Evolutionary conservation across 148 eudicot genomes (phyloP).

Genomic region (Rhododendron ovatum): DNA sequence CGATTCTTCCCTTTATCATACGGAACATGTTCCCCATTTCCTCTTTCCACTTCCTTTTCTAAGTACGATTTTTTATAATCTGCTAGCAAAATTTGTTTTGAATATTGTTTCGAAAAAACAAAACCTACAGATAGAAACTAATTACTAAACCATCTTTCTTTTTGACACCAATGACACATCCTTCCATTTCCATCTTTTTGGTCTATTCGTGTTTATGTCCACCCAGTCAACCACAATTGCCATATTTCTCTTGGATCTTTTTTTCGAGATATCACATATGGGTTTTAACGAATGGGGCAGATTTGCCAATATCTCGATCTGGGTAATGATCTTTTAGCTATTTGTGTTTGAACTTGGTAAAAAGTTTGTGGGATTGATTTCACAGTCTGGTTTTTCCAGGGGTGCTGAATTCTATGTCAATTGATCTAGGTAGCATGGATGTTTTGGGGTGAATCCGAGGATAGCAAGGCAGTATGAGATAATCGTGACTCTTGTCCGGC

Average conservation of each 20-base stretch:
- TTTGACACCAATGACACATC: neutral
- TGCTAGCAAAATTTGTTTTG: neutral
- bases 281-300: slow-evolving; percentile 12
- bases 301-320: slow-evolving; percentile 13
- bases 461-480: neutral
- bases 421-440: slow-evolving; percentile 30
- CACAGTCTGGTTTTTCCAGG: slow-evolving; percentile 7
- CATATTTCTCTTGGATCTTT: slow-evolving; percentile 18
- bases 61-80: neutral
- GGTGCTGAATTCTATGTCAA: slow-evolving; percentile 12
- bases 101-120: neutral
- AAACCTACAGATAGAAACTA: neutral
- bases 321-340: slow-evolving; percentile 3
- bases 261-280: slow-evolving; percentile 9
- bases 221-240: slow-evolving; percentile 14
- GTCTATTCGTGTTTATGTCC: neutral
- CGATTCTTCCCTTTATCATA: slow-evolving; percentile 8
- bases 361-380: slow-evolving; percentile 4
- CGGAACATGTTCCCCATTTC: neutral
- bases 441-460: slow-evolving; percentile 8
- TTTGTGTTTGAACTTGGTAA: neutral
- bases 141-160: neutral
- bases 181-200: slow-evolving; percentile 1
- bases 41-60: neutral
- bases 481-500: neutral